phyloP scores from a whole-genome alignment of 257 asterid genomes.

The Fraxinus excelsior region DNA sequence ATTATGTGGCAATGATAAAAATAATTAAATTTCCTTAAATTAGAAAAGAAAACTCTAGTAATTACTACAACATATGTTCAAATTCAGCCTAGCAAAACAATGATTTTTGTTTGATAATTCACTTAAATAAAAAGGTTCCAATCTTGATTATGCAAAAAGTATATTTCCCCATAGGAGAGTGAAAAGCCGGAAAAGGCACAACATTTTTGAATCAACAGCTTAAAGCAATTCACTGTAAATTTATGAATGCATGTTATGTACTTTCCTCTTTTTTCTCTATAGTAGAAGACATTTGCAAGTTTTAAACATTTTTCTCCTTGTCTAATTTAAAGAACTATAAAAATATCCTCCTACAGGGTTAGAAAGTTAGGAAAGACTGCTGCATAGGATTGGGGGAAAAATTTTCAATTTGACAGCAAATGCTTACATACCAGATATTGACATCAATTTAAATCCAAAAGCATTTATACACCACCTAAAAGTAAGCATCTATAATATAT shows the following conservation, averaged over 20 bases:
- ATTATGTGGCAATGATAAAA: slow-evolving; percentile 14
- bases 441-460: too few species aligned
- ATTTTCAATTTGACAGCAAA: too few species aligned
- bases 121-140: not conserved
- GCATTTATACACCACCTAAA: too few species aligned
- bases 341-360: too few species aligned
- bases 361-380: too few species aligned
- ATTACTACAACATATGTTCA: not conserved
- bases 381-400: too few species aligned
- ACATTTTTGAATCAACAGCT: slow-evolving; percentile 16
- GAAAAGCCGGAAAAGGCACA: not conserved
- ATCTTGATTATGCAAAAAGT: slow-evolving; percentile 2
- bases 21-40: not conserved
- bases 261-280: not conserved
- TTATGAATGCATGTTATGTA: not conserved
- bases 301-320: not conserved
- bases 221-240: slow-evolving; percentile 7
- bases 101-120: not conserved
- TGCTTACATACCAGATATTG: too few species aligned
- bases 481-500: too few species aligned
- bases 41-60: not conserved
- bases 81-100: slow-evolving; percentile 1
- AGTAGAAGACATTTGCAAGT: not conserved
- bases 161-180: slow-evolving; percentile 2
- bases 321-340: too few species aligned